Percentiles rank a stretch among this genome's conserved stretches.
Evolutionary conservation across 352 stramenopile genomes (phyloP).

Genomic region (Phytophthora citricola): DNA sequence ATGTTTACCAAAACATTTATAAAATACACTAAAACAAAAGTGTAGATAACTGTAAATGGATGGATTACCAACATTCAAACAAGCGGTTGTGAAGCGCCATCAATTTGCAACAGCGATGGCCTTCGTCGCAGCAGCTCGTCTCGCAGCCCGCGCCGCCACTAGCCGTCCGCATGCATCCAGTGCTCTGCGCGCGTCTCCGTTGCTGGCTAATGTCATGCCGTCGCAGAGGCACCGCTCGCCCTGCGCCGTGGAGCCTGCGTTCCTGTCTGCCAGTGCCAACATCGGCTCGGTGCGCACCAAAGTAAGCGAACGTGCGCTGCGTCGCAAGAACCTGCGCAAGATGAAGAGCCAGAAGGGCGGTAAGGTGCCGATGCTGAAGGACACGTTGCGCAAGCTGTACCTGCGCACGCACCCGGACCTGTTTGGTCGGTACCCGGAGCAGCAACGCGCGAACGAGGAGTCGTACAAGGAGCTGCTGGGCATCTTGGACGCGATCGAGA

Average conservation of each 20-base stretch:
- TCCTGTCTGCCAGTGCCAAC: conserved; percentile 20
- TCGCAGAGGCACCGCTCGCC: conserved; percentile 9
- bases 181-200: conserved; percentile 15
- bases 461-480: conserved; percentile 86
- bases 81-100: neutral
- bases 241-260: conserved; percentile 17
- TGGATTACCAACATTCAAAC: too few relatives aligned
- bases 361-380: conserved; percentile 74
- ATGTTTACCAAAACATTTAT: neutral
- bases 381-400: conserved; percentile 85
- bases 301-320: conserved; percentile 70
- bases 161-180: conserved; percentile 9
- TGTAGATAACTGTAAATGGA: too few relatives aligned
- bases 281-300: conserved; percentile 61
- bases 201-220: conserved; percentile 10
- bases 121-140: conserved; percentile 13
- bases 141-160: conserved; percentile 2
- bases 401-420: conserved; percentile 80
- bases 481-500: conserved; percentile 83
- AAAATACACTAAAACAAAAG: conserved; percentile 3
- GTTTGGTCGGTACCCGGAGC: conserved; percentile 74
- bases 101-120: conserved; percentile 21
- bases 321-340: conserved; percentile 81
- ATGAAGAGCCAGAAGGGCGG: conserved; percentile 67
- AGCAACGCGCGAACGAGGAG: conserved; percentile 70